phyloP scores from a whole-genome alignment of 129 eudicot species.

The Glebionis coronaria region DNA sequence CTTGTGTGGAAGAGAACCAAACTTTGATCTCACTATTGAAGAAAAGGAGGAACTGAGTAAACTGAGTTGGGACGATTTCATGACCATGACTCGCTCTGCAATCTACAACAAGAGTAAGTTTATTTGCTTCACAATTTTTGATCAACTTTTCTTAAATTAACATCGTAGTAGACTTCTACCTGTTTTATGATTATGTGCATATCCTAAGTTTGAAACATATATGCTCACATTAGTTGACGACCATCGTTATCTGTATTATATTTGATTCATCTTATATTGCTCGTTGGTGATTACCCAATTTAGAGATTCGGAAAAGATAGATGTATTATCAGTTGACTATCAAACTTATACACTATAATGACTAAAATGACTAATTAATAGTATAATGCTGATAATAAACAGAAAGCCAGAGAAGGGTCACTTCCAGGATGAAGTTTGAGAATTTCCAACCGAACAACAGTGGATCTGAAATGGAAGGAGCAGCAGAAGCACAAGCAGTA shows the following conservation, averaged over 20 bases:
- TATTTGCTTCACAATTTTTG: neutral
- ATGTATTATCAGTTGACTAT: neutral
- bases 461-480: conserved; percentile 50
- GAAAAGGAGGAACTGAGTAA: conserved; percentile 73
- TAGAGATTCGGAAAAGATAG: too few relatives aligned
- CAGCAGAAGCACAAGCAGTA: conserved; percentile 38
- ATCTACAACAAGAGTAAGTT: conserved; percentile 73
- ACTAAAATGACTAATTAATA: neutral
- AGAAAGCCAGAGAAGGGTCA: conserved; percentile 55
- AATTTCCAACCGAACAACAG: conserved; percentile 31
- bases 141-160: neutral
- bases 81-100: conserved; percentile 69
- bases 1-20: conserved; percentile 96
- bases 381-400: conserved; percentile 4
- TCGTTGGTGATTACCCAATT: too few relatives aligned
- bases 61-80: conserved; percentile 86
- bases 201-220: neutral
- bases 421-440: conserved; percentile 51
- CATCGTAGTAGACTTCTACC: too few relatives aligned
- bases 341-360: neutral
- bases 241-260: neutral
- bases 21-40: conserved; percentile 71
- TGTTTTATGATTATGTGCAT: too few relatives aligned
- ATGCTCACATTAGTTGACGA: neutral
- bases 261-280: too few relatives aligned